Conservation (phyloP, 2,329 filamentous ascomycete genomes). For the Calonectria fujianensis region DNA sequence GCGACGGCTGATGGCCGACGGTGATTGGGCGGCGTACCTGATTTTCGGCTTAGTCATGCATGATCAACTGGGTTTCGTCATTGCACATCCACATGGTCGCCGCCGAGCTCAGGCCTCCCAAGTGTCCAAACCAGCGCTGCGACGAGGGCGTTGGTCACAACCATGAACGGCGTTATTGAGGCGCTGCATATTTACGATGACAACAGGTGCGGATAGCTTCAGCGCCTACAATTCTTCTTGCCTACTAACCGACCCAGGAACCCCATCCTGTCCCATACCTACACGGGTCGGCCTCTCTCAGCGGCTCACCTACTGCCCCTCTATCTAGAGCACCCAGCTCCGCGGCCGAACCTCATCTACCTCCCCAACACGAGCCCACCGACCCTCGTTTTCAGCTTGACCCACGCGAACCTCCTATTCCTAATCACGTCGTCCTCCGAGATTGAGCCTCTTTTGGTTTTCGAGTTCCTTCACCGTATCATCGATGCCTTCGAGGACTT, state of each 20-base stretch:
- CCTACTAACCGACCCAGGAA: slow-evolving; percentile 73
- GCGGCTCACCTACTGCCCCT: slow-evolving; percentile 86
- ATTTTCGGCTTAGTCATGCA: slow-evolving; percentile 54
- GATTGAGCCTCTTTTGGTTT: slow-evolving; percentile 89
- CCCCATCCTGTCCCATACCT: slow-evolving; percentile 91
- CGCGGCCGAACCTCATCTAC: slow-evolving; percentile 91
- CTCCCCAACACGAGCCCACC: slow-evolving; percentile 88
- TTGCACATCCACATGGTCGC: slow-evolving; percentile 47
- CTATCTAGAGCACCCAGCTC: slow-evolving; percentile 87
- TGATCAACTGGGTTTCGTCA: slow-evolving; percentile 56
- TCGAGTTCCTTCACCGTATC: slow-evolving; percentile 95
- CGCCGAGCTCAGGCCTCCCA: slow-evolving; percentile 44
- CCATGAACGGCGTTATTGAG: slow-evolving; percentile 91
- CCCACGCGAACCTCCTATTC: slow-evolving; percentile 91
- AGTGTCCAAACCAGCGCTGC: slow-evolving; percentile 48
- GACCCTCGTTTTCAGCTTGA: slow-evolving; percentile 90
- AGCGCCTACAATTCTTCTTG: slow-evolving; percentile 17
- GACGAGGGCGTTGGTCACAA: slow-evolving; percentile 61
- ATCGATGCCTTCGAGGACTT: slow-evolving; percentile 97
- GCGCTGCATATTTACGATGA: slow-evolving; percentile 98
- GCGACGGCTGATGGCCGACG: slow-evolving; percentile 37
- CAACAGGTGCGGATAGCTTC: slow-evolving; percentile 78
- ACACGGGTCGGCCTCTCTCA: slow-evolving; percentile 86
- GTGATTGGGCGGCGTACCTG: slow-evolving; percentile 48
- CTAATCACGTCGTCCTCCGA: slow-evolving; percentile 90